Conservation (phyloP, 2,329 filamentous ascomycete species). For the Fonsecaea multimorphosa region DNA sequence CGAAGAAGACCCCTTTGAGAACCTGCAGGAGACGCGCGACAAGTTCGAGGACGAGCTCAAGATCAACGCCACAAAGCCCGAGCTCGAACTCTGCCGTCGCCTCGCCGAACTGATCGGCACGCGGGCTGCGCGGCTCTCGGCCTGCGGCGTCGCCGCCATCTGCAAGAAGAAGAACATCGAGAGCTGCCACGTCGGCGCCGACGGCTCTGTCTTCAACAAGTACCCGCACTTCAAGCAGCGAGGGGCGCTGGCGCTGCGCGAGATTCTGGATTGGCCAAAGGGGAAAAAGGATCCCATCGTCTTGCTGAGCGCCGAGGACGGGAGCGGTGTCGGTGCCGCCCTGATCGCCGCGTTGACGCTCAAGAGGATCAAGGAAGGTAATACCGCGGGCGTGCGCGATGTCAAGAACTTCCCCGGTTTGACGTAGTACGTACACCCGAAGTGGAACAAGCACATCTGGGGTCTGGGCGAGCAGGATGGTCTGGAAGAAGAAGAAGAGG, state of each 20-base stretch:
- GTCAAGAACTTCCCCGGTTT: constrained; percentile 44
- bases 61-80: constrained; percentile 72
- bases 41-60: constrained; percentile 78
- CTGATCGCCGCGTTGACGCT: constrained; percentile 80
- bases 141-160: constrained; percentile 94
- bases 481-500: neutral
- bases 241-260: constrained; percentile 84
- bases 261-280: constrained; percentile 92
- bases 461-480: neutral
- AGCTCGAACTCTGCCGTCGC: constrained; percentile 87
- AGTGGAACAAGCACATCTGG: neutral
- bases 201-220: constrained; percentile 98
- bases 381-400: constrained; percentile 64
- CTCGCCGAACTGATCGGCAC: constrained; percentile 94
- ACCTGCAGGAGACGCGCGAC: constrained; percentile 85
- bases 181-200: constrained; percentile 90
- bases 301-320: constrained; percentile 89
- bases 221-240: constrained; percentile 97
- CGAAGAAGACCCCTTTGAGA: constrained; percentile 96
- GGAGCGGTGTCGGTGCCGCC: constrained; percentile 94
- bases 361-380: constrained; percentile 66
- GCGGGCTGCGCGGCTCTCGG: constrained; percentile 87
- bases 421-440: neutral
- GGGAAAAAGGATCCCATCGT: constrained; percentile 82
- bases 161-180: constrained; percentile 93